A percentile compares a stretch with the other conserved stretches of the same genome.
These are phyloP conservation scores for Lizonia empirigonia DNA, from an alignment of 2,329 filamentous ascomycete genomes.

Conservation along the genomic window DNA sequence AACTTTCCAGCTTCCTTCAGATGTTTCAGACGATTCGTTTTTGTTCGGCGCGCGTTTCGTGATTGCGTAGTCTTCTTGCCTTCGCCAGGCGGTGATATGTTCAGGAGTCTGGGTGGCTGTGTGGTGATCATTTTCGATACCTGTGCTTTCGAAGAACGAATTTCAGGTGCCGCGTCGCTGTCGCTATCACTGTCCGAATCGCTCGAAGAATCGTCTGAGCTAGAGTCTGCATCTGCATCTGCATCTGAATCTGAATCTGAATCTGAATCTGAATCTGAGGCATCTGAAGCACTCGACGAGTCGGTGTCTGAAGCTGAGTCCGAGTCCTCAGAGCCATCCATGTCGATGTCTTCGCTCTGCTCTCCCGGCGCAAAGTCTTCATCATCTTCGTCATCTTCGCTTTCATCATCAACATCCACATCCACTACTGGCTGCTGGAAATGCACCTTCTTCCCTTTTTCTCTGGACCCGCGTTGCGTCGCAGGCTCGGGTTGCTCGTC, in stretches of 20 bases:
- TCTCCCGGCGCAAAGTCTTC: constrained; percentile 36
- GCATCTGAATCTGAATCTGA: constrained; percentile 22
- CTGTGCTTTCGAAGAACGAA: constrained; percentile 28
- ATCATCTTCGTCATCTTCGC: constrained; percentile 35
- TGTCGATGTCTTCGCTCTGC: constrained; percentile 20
- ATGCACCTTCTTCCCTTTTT: constrained; percentile 27
- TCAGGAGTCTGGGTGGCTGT: not conserved
- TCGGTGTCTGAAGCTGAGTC: constrained; percentile 29
- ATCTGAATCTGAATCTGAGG: constrained; percentile 20
- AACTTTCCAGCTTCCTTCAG: constrained; percentile 62
- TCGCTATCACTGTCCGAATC: constrained; percentile 48
- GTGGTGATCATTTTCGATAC: constrained; percentile 3
- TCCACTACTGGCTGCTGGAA: constrained; percentile 25
- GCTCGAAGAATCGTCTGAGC: constrained; percentile 33
- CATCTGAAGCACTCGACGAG: constrained; percentile 34
- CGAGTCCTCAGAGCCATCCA: constrained; percentile 19
- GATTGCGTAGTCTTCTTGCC: constrained; percentile 59
- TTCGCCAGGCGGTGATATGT: constrained; percentile 51
- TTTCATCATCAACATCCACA: constrained; percentile 15
- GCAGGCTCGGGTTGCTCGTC: not conserved
- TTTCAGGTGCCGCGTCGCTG: constrained; percentile 33
- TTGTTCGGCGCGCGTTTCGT: constrained; percentile 61
- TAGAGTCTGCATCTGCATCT: constrained; percentile 33
- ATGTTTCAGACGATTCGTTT: constrained; percentile 56
- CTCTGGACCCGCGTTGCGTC: not conserved